Percentiles rank a stretch among this genome's conserved stretches.
These are phyloP conservation scores for Rhododendron griersonianum DNA, from an alignment of 148 eudicot genomes.

Conservation along the genomic window DNA sequence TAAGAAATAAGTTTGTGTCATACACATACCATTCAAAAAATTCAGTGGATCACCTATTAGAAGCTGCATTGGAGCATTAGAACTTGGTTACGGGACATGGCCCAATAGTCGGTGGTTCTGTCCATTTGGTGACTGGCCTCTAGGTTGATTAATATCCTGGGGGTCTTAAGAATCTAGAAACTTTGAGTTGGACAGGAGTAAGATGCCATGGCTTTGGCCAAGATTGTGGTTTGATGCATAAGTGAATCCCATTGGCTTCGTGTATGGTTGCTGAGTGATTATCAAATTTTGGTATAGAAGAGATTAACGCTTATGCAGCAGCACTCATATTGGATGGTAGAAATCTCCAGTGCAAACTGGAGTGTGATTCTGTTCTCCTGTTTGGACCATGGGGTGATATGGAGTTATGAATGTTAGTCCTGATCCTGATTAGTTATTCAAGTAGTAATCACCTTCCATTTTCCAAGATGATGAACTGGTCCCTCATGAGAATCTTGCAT, in stretches of 20 bases:
- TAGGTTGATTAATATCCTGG: not conserved
- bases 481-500: not conserved
- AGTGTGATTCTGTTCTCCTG: not conserved
- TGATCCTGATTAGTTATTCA: not conserved
- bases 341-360: not conserved
- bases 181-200: not conserved
- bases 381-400: not conserved
- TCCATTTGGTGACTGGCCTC: not conserved
- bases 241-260: not conserved
- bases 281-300: not conserved
- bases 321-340: not conserved
- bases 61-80: not conserved
- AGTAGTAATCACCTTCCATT: not conserved
- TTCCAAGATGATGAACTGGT: not conserved
- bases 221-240: not conserved
- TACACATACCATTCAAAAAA: not conserved
- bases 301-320: not conserved
- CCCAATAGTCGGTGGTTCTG: not conserved
- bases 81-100: not conserved
- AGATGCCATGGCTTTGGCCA: not conserved
- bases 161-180: not conserved
- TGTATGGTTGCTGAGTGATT: not conserved
- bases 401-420: not conserved
- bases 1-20: not conserved
- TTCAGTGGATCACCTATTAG: not conserved